Base-by-base conservation (phyloP, 805 yeast species). In the Candida parachauliodes region DNA sequence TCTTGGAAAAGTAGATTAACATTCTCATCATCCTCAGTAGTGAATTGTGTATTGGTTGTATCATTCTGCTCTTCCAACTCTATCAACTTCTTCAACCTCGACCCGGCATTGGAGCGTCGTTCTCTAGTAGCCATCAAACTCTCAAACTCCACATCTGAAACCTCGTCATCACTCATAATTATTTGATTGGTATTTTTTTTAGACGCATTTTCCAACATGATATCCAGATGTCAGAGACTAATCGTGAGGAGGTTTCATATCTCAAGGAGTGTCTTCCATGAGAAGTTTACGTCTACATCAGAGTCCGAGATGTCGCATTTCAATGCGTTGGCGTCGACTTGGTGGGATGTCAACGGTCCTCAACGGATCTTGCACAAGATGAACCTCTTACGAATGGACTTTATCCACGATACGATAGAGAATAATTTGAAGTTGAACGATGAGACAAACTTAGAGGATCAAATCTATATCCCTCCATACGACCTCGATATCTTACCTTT, bases 261-360 rank as follows among this genome's bases (percentile, higher is more conserved):
- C 5, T 12, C 35, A 5, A 31, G 24, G 14, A 3, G 11, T 20
- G 16, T 18, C 3, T 26, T 30, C 6, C 18, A 30, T 8, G 28
- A 25, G 20, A 51, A 56, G 38, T 31, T 44, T 30, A 65, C 70
- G 3, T 53, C 74, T 4, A 70, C 79, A 4, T 72, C 79, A 0
- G 64, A 62, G 6, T 77, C 79, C 5, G 98, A 91, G 55, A 69
- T 81, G 57, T 61, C 73, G 8, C 98, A 93, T 59, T 93, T 93
- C 61, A 79, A 85, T 49, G 77, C 81, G 23, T 68, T 93, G 31
- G 98, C 99, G 1, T 70, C 83, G n/a, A 62, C 87, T n/a, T 93
- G 99, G 99, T 93, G 99, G 98, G 96, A 93, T 50, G 79, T 85
- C 10, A 63, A 80, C 46, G 98, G 98, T 0, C 83, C 97, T 1